These are phyloP conservation scores for Fagus crenata DNA, from an alignment of 306 rosid genomes.

Conservation along the genomic window DNA sequence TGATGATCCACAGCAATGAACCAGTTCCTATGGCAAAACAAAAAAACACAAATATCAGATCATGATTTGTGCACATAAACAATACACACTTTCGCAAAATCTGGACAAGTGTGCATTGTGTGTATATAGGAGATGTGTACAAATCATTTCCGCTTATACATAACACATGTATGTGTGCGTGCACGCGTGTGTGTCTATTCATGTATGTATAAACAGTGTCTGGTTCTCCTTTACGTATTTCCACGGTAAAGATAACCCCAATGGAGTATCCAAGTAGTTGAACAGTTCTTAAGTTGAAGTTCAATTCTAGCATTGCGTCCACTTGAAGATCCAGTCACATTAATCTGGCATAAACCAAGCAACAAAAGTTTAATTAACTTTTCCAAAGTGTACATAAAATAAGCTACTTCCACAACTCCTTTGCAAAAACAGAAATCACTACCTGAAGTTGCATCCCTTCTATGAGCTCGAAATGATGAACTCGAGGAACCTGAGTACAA, in stretches of 20 bases:
- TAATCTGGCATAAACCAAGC: slow-evolving; percentile 23
- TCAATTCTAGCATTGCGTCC: slow-evolving; percentile 27
- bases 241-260: slow-evolving; percentile 36
- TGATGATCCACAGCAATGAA: slow-evolving; percentile 26
- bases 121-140: no score
- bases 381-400: neutral
- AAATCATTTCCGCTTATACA: neutral
- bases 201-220: no score
- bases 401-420: neutral
- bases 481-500: slow-evolving; percentile 9
- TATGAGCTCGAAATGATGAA: slow-evolving; percentile 30
- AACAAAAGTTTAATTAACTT: neutral
- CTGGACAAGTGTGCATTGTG: no score
- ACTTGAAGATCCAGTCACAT: slow-evolving; percentile 29
- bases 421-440: neutral
- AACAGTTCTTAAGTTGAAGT: slow-evolving; percentile 33
- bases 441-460: slow-evolving; percentile 36
- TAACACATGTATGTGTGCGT: no score
- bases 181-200: no score
- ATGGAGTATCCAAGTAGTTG: slow-evolving; percentile 34
- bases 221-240: slow-evolving; percentile 11
- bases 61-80: no score
- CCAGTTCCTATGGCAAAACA: slow-evolving; percentile 28
- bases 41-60: neutral
- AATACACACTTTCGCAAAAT: no score